phyloP scores from a whole-genome alignment of 495 filamentous ascomycete genomes.

The Gamarada debralockiae region DNA sequence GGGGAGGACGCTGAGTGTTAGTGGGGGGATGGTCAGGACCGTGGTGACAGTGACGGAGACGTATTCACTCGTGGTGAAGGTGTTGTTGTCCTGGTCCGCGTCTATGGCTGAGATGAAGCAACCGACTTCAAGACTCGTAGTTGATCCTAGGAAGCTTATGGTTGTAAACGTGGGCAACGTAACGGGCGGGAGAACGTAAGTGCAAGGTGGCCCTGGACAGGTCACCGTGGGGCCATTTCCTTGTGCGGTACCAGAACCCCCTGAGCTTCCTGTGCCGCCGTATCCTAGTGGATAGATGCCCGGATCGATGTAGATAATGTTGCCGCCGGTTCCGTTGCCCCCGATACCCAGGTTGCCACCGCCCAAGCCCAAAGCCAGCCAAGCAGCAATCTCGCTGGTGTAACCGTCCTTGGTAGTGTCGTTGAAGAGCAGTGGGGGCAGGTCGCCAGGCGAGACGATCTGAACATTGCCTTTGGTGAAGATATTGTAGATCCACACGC shows the following conservation, averaged over 20 bases:
- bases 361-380: not conserved
- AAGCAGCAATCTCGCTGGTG: not conserved
- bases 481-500: not conserved
- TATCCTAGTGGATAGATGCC: not conserved
- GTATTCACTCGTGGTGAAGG: not conserved
- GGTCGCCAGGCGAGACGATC: not conserved
- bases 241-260: not conserved
- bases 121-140: conserved; percentile 1
- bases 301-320: not conserved
- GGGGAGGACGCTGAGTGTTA: not conserved
- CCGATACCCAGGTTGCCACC: not conserved
- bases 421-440: not conserved
- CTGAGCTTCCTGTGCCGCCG: not conserved
- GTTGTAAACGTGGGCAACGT: not conserved
- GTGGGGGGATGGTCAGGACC: not conserved
- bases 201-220: not conserved
- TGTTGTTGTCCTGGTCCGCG: not conserved
- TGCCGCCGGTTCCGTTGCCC: not conserved
- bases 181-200: not conserved
- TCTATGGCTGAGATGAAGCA: not conserved
- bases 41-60: not conserved
- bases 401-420: not conserved
- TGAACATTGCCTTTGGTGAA: not conserved
- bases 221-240: not conserved
- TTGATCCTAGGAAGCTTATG: conserved; percentile 1